phyloP scores from a whole-genome alignment of 139 green algal genomes.

The Mychonastes homosphaera region DNA sequence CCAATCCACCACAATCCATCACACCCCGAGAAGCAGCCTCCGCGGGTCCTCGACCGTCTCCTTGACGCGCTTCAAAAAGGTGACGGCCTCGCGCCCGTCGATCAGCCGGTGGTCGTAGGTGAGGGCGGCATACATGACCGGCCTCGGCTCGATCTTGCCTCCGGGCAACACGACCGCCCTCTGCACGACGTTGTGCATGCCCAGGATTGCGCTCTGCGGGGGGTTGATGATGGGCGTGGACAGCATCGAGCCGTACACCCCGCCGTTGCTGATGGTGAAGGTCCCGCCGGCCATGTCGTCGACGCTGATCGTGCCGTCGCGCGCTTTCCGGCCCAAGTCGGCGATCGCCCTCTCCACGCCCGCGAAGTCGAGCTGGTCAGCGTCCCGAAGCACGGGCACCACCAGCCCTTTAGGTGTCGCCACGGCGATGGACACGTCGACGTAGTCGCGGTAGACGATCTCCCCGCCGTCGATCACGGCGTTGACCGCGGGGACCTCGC shows the following conservation, averaged over 20 bases:
- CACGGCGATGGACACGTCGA: conserved; percentile 93
- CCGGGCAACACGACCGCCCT: conserved; percentile 73
- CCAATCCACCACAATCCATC: conserved; percentile 11
- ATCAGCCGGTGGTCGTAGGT: conserved; percentile 99
- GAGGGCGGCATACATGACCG: conserved; percentile 98
- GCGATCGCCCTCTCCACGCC: conserved; percentile 88
- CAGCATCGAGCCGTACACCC: conserved; percentile 92
- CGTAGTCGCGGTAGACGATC: conserved; percentile 74
- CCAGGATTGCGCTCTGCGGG: conserved; percentile 73
- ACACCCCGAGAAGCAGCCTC: conserved; percentile 87
- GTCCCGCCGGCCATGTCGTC: conserved; percentile 99
- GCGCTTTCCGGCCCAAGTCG: conserved; percentile 83
- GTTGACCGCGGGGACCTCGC: conserved; percentile 84
- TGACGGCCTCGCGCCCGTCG: conserved; percentile 87
- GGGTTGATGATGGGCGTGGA: conserved; percentile 99
- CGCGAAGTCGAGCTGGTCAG: conserved; percentile 76
- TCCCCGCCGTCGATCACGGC: conserved; percentile 85
- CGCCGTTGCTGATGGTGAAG: conserved; percentile 99
- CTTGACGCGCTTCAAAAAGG: conserved; percentile 96
- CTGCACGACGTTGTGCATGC: conserved; percentile 92
- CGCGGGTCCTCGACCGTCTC: conserved; percentile 93
- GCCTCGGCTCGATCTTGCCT: conserved; percentile 67
- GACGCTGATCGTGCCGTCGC: conserved; percentile 87
- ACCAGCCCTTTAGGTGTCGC: conserved; percentile 92
- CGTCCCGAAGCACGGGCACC: conserved; percentile 81